Conservation (phyloP, 495 filamentous ascomycete genomes). For the Aspergillus wentii region DNA sequence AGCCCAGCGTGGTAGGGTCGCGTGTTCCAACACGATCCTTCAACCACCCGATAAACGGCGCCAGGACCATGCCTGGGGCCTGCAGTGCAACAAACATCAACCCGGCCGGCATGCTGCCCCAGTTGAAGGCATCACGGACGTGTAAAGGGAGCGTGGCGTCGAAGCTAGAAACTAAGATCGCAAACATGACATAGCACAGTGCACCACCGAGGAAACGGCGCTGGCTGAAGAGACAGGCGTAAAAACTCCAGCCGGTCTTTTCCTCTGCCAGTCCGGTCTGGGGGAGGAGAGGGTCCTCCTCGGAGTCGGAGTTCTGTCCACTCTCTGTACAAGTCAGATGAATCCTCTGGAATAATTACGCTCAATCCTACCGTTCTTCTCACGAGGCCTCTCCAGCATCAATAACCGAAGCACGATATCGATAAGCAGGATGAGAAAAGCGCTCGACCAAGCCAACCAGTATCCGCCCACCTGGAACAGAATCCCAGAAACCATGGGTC, state of each 20-base stretch:
- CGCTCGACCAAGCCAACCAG: conserved; percentile 22
- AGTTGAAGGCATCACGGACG: conserved; percentile 14
- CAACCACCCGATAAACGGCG: conserved; percentile 19
- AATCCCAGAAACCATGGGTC: conserved; percentile 18
- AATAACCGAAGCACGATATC: conserved; percentile 19
- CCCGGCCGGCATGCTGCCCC: conserved; percentile 13
- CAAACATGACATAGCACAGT: conserved; percentile 8
- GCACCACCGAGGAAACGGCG: conserved; percentile 10
- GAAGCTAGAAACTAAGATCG: conserved; percentile 19
- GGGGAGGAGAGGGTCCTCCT: conserved; percentile 9
- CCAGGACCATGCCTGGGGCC: conserved; percentile 16
- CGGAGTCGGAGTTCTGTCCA: not conserved
- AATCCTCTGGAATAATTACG: not conserved
- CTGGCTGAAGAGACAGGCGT: conserved; percentile 11
- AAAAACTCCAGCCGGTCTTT: conserved; percentile 6
- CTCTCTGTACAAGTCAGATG: not conserved
- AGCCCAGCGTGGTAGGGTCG: conserved; percentile 14
- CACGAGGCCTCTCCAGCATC: conserved; percentile 18
- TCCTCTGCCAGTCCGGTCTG: not conserved
- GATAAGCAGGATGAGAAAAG: conserved; percentile 11
- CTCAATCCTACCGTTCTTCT: not conserved
- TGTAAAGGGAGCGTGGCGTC: conserved; percentile 26
- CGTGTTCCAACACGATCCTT: conserved; percentile 20
- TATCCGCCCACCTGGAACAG: conserved; percentile 21
- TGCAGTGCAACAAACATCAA: conserved; percentile 19